Base-by-base conservation (phyloP, 768 basidiomycete genomes). In the Candolleomyces efflorescens region DNA sequence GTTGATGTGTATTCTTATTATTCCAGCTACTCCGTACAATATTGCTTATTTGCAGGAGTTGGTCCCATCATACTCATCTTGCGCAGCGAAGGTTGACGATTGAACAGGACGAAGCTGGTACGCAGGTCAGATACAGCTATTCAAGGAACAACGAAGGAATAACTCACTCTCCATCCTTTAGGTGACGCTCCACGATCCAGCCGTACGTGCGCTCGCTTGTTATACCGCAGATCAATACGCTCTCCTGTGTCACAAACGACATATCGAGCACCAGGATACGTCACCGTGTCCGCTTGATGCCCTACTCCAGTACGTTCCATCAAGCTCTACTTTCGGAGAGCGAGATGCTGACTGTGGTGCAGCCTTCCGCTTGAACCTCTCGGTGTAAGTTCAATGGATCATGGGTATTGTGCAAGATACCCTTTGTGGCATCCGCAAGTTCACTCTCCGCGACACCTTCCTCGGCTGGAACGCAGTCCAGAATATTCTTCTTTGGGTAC, bases 61-160 rank as follows among this genome's bases (percentile, higher is more conserved):
- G 20, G 97, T 98, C 17, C 83, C 97, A 98, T 98, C 97, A 98
- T 98, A 80, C 94, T 96, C 97, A 98, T 98, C 74, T 99, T 99
- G 73, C 98, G 97, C 72, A 98, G 74, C 82, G 87, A 91, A 11
- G 97, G 97, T 69, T 99, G 97, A 54, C 97, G 95, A 71, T 99
- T 98, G 78, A 99, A 98, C 53, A 99, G 76, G 18, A 98, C 91
- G 63, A 79, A 94, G 67, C 92, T 94, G 60, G 5, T 37, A 39
- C 54, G 20, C 43, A 17, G 9, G 51, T 65, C 0, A 65, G 39
- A 43, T 37, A 36, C 18, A 38, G 17, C 5, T 63, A 26, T 39
- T 48, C 27, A 1, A n/a, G 36, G 50, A 23, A 59, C 55, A 46
- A 53, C 47, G 43, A 45, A 13, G 55, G 41, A 11, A 48, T 1